A percentile compares a stretch with the other conserved stretches of the same genome.
These are phyloP conservation scores for Akanthomyces muscarius DNA, from an alignment of 2,329 filamentous ascomycete genomes.

Conservation along the genomic window DNA sequence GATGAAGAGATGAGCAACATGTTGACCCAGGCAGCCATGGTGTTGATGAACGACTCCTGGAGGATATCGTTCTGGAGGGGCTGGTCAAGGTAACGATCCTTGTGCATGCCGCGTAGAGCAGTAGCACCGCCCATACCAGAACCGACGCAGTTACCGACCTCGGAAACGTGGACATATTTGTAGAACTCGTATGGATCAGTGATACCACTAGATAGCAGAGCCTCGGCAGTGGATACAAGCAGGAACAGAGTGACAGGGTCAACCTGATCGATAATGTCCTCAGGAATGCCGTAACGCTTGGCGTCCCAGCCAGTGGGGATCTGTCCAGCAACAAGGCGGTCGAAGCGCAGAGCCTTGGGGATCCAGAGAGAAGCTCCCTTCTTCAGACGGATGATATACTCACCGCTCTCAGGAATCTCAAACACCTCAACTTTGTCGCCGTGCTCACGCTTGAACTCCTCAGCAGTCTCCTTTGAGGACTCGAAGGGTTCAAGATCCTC, in stretches of 20 bases:
- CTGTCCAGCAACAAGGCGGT: conserved; percentile 94
- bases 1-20: conserved; percentile 97
- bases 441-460: conserved; percentile 96
- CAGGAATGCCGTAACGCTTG: conserved; percentile 91
- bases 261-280: conserved; percentile 96
- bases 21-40: conserved; percentile 99
- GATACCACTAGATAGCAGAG: conserved; percentile 87
- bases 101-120: conserved; percentile 96
- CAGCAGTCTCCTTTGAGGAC: conserved; percentile 91
- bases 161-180: conserved; percentile 97
- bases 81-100: conserved; percentile 93
- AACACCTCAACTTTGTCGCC: conserved; percentile 98
- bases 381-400: conserved; percentile 90
- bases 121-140: conserved; percentile 96
- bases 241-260: conserved; percentile 95
- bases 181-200: conserved; percentile 99
- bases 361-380: conserved; percentile 95
- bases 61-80: conserved; percentile 98
- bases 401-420: conserved; percentile 86
- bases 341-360: conserved; percentile 94
- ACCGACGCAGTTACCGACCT: conserved; percentile 96
- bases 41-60: conserved; percentile 99
- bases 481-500: conserved; percentile 97
- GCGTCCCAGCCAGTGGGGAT: conserved; percentile 97
- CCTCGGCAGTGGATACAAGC: conserved; percentile 88